phyloP scores from a whole-genome alignment of 805 yeast genomes.

The Starmerella riodocensis region DNA sequence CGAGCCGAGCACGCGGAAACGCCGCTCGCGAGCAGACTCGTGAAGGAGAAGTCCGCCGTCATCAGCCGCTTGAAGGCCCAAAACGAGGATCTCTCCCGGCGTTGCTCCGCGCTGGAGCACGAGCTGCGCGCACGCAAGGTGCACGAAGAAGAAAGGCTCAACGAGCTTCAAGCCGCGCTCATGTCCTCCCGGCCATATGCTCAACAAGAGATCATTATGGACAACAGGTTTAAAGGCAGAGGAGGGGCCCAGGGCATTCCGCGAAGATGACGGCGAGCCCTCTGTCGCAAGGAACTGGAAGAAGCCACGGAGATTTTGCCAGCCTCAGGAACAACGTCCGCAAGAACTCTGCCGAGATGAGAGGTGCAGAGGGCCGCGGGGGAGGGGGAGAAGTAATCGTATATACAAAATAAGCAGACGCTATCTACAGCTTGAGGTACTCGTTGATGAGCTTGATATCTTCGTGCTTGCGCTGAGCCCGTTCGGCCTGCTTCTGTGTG shows the following conservation, averaged over 20 bases:
- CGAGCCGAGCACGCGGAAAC: neutral
- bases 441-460: conserved; percentile 31
- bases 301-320: no score
- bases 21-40: neutral
- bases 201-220: conserved; percentile 3
- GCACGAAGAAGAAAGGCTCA: conserved; percentile 24
- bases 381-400: no score
- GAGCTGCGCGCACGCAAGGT: conserved; percentile 22
- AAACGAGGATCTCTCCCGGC: conserved; percentile 23
- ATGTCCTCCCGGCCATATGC: conserved; percentile 13
- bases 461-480: conserved; percentile 20
- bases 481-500: conserved; percentile 30
- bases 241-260: conserved; percentile 22
- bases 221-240: conserved; percentile 17
- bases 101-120: conserved; percentile 22
- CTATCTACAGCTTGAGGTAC: conserved; percentile 23
- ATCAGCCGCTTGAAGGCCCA: conserved; percentile 20
- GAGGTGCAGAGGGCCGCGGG: no score
- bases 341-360: no score
- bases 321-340: no score
- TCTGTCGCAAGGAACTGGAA: no score
- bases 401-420: neutral
- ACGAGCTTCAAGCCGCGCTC: conserved; percentile 21
- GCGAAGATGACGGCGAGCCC: no score
- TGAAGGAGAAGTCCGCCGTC: conserved; percentile 2